Conservation (phyloP, 495 filamentous ascomycete genomes). For the Rhizodiscina lignyota region DNA sequence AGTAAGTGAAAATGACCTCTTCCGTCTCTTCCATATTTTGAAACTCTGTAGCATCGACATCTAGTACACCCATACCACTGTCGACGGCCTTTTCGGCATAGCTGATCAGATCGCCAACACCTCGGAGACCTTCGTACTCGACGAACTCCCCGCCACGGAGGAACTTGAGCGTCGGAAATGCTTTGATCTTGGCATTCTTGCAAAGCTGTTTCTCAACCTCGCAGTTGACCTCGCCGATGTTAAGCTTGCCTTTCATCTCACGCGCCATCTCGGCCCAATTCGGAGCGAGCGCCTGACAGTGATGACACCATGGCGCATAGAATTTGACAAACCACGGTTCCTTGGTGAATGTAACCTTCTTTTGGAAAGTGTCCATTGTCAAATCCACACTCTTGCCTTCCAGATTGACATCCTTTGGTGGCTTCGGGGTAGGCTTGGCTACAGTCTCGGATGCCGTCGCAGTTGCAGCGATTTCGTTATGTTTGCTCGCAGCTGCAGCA, state of each 20-base stretch:
- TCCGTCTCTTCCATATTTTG: constrained; percentile 80
- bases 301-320: constrained; percentile 91
- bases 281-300: constrained; percentile 83
- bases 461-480: constrained; percentile 19
- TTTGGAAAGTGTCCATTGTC: constrained; percentile 73
- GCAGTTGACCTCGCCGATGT: constrained; percentile 94
- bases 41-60: constrained; percentile 62
- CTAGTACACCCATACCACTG: constrained; percentile 53
- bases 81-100: constrained; percentile 80
- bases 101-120: constrained; percentile 73
- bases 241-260: constrained; percentile 73
- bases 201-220: constrained; percentile 69
- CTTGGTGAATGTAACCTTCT: constrained; percentile 64
- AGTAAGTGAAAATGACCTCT: constrained; percentile 91
- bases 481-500: constrained; percentile 28
- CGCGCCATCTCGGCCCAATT: constrained; percentile 80
- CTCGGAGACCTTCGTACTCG: constrained; percentile 85
- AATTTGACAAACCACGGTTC: constrained; percentile 99
- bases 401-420: constrained; percentile 32
- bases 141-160: constrained; percentile 84
- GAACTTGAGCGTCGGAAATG: constrained; percentile 81
- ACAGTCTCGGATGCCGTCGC: constrained; percentile 7
- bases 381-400: constrained; percentile 58
- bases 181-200: constrained; percentile 64
- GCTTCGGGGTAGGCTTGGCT: background rate